These are phyloP conservation scores for Acmispon strigosus DNA, from an alignment of 306 rosid genomes.

Conservation along the genomic window DNA sequence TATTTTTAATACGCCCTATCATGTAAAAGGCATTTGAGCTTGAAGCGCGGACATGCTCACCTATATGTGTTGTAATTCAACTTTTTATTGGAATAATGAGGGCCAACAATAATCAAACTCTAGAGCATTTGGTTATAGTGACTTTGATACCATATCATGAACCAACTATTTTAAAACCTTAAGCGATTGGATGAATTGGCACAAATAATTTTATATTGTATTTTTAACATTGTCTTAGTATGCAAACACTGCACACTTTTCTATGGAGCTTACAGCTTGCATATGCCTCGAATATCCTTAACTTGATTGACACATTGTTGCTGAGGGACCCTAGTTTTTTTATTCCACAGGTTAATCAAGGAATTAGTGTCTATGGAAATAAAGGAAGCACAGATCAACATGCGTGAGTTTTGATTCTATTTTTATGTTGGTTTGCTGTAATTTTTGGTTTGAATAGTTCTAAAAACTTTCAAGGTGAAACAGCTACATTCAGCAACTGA, in stretches of 20 bases:
- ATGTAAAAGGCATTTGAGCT: too few relatives aligned
- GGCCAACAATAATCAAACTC: too few relatives aligned
- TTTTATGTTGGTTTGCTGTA: background rate
- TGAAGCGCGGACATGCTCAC: too few relatives aligned
- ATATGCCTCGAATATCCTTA: background rate
- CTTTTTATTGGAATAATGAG: too few relatives aligned
- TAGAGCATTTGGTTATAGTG: too few relatives aligned
- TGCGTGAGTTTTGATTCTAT: slow-evolving; percentile 3
- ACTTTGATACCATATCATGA: too few relatives aligned
- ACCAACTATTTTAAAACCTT: too few relatives aligned
- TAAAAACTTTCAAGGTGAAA: background rate
- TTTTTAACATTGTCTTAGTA: background rate
- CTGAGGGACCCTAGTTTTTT: background rate
- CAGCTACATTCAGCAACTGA: slow-evolving; percentile 95
- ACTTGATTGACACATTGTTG: background rate
- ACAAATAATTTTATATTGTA: too few relatives aligned
- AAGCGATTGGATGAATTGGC: too few relatives aligned
- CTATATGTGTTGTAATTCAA: too few relatives aligned
- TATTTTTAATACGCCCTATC: too few relatives aligned
- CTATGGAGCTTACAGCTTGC: background rate
- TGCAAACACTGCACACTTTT: background rate
- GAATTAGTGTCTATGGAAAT: slow-evolving; percentile 58
- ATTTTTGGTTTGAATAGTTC: background rate
- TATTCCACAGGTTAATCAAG: slow-evolving; percentile 64
- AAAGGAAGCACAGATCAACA: slow-evolving; percentile 22